Base-by-base conservation (phyloP, 345 rosid genomes). In the Turritis glabra region DNA sequence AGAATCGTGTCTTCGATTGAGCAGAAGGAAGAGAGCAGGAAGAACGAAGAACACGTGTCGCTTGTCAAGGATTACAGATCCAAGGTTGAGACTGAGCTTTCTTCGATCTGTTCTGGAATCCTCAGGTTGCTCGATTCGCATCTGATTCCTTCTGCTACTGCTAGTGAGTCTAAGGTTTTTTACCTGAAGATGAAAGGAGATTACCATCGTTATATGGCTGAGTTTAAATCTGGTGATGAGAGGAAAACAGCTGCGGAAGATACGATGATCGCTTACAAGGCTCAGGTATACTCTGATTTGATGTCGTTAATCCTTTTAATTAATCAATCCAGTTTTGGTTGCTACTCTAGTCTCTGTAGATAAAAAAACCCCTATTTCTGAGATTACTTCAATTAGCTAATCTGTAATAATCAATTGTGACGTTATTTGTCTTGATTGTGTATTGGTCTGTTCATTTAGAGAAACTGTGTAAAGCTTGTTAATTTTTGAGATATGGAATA, bases 131-230 rank as follows among this genome's bases (percentile, higher is more conserved):
- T 84, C 5, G 84, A 82, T 27, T 76, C 86, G 46, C 82, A 80
- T 77, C 86, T 81, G 46, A 48, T 88, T 64, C 86, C 87, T 18
- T 77, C 85, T 2, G 85, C 88, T 8, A 53, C 84, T 15, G 14
- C 85, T 1, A 82, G 87, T 4, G 90, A 86, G 71, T 86, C 90
- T 15, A 86, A 86, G 76, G 88, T 86, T 3, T 86, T 86, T 74
- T 86, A 86, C 73, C 69, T 84, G 53, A 86, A 86, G 84, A 86
- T 86, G 90, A 86, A 86, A 58, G 90, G 90, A 11, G 90, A 86
- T 66, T 86, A 86, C 37, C 88, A 84, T 67, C 82, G 90, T 11
- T 80, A 80, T 14, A 2, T 76, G 7, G 83, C 83, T 0, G 83
- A 80, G 77, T 80, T 80, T 33, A 84, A 84, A 80, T 80, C 86